phyloP scores from a whole-genome alignment of 139 green algal species.

The Limnomonas spitsbergensis region DNA sequence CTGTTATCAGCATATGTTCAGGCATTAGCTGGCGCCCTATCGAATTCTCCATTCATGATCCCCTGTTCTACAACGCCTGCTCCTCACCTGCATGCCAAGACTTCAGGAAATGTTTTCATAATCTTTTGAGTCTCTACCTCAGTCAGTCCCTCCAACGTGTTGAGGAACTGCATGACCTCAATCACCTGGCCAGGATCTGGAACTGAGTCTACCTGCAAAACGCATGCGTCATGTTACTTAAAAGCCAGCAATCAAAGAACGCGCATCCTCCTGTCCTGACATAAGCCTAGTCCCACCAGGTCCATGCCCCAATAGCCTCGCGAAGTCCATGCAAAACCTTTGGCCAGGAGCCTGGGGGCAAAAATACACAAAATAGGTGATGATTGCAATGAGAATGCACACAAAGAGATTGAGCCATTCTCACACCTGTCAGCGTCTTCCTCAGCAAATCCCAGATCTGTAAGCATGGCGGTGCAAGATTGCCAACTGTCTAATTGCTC shows the following conservation, averaged over 20 bases:
- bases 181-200: neutral
- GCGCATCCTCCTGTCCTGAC: too few relatives aligned
- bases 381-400: too few relatives aligned
- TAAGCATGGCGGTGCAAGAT: neutral
- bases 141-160: neutral
- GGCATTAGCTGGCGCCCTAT: too few relatives aligned
- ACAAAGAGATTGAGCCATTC: too few relatives aligned
- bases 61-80: neutral
- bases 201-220: neutral
- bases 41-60: too few relatives aligned
- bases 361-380: too few relatives aligned
- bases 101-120: neutral
- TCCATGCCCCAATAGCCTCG: neutral
- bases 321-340: conserved; percentile 4
- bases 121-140: neutral
- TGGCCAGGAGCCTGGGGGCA: neutral
- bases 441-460: neutral
- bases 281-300: too few relatives aligned
- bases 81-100: conserved; percentile 1
- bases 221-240: too few relatives aligned
- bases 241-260: too few relatives aligned
- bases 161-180: neutral
- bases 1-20: neutral
- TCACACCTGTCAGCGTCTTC: conserved; percentile 12
- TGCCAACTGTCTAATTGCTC: neutral